Evolutionary conservation across 371 early-diverging fungal species (phyloP).

Genomic region (Rhizomucor pusillus): DNA sequence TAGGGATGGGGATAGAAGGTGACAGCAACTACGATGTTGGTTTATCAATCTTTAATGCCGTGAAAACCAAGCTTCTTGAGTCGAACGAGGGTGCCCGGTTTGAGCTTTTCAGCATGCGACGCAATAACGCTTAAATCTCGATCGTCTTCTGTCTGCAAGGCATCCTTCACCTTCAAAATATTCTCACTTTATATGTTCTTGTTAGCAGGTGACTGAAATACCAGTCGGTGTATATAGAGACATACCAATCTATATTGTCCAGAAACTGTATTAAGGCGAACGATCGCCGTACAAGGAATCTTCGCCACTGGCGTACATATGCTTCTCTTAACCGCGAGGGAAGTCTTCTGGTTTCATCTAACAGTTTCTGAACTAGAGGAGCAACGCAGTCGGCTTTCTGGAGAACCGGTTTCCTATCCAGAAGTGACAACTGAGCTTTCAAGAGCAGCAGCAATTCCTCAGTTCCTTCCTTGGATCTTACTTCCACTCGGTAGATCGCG

Average conservation of each 20-base stretch:
- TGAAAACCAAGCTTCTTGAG: background rate
- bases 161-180: slow-evolving; percentile 22
- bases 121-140: slow-evolving; percentile 49
- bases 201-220: too few species aligned
- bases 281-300: slow-evolving; percentile 42
- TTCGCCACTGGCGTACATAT: slow-evolving; percentile 56
- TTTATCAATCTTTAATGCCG: too few species aligned
- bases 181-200: background rate
- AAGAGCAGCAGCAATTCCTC: background rate
- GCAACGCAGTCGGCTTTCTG: slow-evolving; percentile 43
- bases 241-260: background rate
- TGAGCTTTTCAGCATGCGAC: slow-evolving; percentile 55
- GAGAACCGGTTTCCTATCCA: slow-evolving; percentile 25
- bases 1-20: too few species aligned
- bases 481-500: slow-evolving; percentile 23
- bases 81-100: slow-evolving; percentile 45
- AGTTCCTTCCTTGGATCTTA: background rate
- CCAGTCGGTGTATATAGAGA: too few species aligned
- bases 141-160: slow-evolving; percentile 26
- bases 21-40: too few species aligned
- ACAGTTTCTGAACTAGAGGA: slow-evolving; percentile 51
- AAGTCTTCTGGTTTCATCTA: slow-evolving; percentile 43
- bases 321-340: slow-evolving; percentile 54
- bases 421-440: background rate
- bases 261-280: slow-evolving; percentile 41